Conservation (phyloP, 2,329 filamentous ascomycete genomes). For the Fusarium torulosum region DNA sequence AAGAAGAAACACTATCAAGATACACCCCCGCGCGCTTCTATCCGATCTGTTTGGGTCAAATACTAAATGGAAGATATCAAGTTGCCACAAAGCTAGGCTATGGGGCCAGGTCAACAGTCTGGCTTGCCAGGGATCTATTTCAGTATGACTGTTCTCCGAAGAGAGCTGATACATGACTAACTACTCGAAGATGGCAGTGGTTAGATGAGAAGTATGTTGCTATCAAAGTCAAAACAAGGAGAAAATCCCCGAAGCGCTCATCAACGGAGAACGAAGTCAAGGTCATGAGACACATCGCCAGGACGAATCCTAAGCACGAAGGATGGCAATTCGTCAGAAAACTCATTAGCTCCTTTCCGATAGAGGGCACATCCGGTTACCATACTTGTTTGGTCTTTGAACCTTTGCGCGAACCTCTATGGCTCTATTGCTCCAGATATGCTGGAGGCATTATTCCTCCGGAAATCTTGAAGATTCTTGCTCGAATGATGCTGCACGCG, state of each 20-base stretch:
- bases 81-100: conserved; percentile 41
- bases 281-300: conserved; percentile 31
- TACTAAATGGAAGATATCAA: conserved; percentile 38
- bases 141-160: conserved; percentile 15
- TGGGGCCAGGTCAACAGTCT: conserved; percentile 42
- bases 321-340: conserved; percentile 42
- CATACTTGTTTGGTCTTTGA: conserved; percentile 42
- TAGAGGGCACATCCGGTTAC: conserved; percentile 8
- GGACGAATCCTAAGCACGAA: conserved; percentile 21
- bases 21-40: conserved; percentile 34
- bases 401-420: conserved; percentile 44
- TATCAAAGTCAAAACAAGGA: conserved; percentile 38
- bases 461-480: conserved; percentile 36
- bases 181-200: conserved; percentile 39
- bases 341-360: conserved; percentile 28
- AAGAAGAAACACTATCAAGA: conserved; percentile 38
- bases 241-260: neutral
- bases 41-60: conserved; percentile 30
- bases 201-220: conserved; percentile 41
- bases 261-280: conserved; percentile 28
- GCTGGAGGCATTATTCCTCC: conserved; percentile 35
- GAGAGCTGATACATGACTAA: neutral
- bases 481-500: conserved; percentile 21
- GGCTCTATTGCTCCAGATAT: conserved; percentile 42
- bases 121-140: conserved; percentile 41